phyloP scores from a whole-genome alignment of 2,329 filamentous ascomycete genomes.

The Cytospora chrysosperma region DNA sequence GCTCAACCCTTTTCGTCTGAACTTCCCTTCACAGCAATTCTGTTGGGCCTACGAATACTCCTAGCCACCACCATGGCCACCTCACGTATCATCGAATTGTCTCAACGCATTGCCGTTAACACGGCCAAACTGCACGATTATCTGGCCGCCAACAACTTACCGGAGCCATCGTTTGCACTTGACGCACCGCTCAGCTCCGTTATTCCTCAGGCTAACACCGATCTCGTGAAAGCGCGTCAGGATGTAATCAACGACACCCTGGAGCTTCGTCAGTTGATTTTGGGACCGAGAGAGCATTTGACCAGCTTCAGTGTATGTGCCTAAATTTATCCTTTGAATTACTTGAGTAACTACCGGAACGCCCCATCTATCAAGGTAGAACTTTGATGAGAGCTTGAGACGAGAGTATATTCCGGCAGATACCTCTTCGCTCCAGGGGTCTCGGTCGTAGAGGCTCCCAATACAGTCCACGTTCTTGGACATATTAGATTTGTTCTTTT shows the following conservation, averaged over 20 bases:
- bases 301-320: slow-evolving; percentile 21
- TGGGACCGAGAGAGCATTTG: slow-evolving; percentile 27
- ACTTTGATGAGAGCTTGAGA: not conserved
- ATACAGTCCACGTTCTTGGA: not conserved
- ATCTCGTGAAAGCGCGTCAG: slow-evolving; percentile 20
- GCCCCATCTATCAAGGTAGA: not conserved
- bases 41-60: not conserved
- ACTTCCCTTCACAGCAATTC: not conserved
- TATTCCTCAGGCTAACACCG: slow-evolving; percentile 9
- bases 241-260: slow-evolving; percentile 23
- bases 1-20: not conserved
- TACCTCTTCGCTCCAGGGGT: not conserved
- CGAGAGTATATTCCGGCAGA: not conserved
- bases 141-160: slow-evolving; percentile 21
- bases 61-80: not conserved
- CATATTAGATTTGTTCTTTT: not conserved
- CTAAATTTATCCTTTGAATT: not conserved
- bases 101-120: slow-evolving; percentile 26
- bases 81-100: slow-evolving; percentile 1
- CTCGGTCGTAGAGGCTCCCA: not conserved
- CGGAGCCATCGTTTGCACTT: slow-evolving; percentile 26
- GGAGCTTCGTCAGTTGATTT: slow-evolving; percentile 26
- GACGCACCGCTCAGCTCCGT: slow-evolving; percentile 17
- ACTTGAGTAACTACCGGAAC: not conserved
- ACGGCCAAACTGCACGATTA: slow-evolving; percentile 26